A percentile compares a stretch with the other conserved stretches of the same genome.
Conservation (phyloP, 2,329 filamentous ascomycete genomes). For the Monosporascus sp. region DNA sequence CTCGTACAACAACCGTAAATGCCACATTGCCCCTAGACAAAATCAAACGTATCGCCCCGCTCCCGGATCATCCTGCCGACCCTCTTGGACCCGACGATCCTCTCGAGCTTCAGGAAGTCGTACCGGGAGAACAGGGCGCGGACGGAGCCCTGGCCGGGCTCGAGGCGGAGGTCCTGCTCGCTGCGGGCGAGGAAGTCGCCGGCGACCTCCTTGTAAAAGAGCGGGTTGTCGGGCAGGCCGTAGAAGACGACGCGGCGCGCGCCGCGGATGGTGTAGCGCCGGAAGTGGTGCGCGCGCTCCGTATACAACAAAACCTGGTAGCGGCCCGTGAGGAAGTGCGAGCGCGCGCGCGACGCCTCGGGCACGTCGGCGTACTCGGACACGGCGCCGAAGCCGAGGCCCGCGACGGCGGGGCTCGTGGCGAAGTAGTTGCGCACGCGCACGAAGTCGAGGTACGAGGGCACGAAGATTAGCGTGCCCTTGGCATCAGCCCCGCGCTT, state of each 20-base stretch:
- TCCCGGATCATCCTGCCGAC: constrained; percentile 80
- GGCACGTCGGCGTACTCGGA: constrained; percentile 80
- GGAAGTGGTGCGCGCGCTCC: constrained; percentile 94
- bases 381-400: constrained; percentile 69
- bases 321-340: constrained; percentile 78
- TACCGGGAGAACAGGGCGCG: constrained; percentile 75
- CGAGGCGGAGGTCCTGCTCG: constrained; percentile 49
- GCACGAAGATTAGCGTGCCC: constrained; percentile 83
- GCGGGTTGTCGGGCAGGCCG: constrained; percentile 79
- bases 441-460: constrained; percentile 92
- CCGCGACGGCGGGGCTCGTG: constrained; percentile 52
- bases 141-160: constrained; percentile 54
- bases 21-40: constrained; percentile 52
- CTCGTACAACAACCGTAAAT: not conserved
- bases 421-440: constrained; percentile 89
- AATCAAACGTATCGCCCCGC: constrained; percentile 88
- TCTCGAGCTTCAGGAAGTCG: constrained; percentile 83
- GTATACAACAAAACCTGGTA: constrained; percentile 86
- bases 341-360: constrained; percentile 77
- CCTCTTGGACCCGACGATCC: constrained; percentile 76
- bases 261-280: constrained; percentile 76
- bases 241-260: constrained; percentile 86
- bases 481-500: constrained; percentile 48
- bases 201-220: constrained; percentile 73
- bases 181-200: constrained; percentile 60